These are phyloP conservation scores for Candida krabiensis DNA, from an alignment of 805 yeast species.

Conservation along the genomic window DNA sequence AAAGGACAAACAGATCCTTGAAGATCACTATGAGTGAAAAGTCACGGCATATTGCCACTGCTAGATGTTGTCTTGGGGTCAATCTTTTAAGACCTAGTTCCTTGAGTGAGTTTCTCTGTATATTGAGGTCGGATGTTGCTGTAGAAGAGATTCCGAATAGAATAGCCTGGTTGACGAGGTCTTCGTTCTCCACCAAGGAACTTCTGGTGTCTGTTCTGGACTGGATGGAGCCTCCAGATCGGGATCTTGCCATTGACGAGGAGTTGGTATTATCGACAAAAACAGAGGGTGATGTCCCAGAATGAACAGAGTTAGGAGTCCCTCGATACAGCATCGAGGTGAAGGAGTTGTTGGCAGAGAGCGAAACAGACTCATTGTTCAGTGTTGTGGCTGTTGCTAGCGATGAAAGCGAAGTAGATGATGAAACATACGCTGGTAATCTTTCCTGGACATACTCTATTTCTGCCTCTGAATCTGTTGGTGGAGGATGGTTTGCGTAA, in stretches of 20 bases:
- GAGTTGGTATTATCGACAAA: not conserved
- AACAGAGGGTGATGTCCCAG: not conserved
- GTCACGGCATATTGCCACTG: slow-evolving; percentile 77
- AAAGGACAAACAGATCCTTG: slow-evolving; percentile 26
- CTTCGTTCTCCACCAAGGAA: slow-evolving; percentile 12
- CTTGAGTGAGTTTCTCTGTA: slow-evolving; percentile 42
- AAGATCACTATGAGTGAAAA: slow-evolving; percentile 50
- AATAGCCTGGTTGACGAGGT: slow-evolving; percentile 17
- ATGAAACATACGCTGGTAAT: slow-evolving; percentile 17
- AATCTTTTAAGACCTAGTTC: slow-evolving; percentile 67
- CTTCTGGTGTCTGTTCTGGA: slow-evolving; percentile 10
- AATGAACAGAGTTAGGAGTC: not conserved
- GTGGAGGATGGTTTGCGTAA: slow-evolving; percentile 43
- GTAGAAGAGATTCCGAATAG: slow-evolving; percentile 28
- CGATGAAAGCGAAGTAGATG: slow-evolving; percentile 18
- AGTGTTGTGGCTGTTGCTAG: slow-evolving; percentile 5
- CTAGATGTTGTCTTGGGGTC: slow-evolving; percentile 73
- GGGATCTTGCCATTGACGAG: not conserved
- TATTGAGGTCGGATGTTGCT: slow-evolving; percentile 27
- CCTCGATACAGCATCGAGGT: slow-evolving; percentile 3
- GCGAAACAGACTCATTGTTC: not conserved
- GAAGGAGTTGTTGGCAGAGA: not conserved
- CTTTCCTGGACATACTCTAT: slow-evolving; percentile 10
- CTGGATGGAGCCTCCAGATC: slow-evolving; percentile 1
- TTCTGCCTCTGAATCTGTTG: slow-evolving; percentile 33